phyloP scores from a whole-genome alignment of 2,329 filamentous ascomycete genomes.

The Blastomyces gilchristii region DNA sequence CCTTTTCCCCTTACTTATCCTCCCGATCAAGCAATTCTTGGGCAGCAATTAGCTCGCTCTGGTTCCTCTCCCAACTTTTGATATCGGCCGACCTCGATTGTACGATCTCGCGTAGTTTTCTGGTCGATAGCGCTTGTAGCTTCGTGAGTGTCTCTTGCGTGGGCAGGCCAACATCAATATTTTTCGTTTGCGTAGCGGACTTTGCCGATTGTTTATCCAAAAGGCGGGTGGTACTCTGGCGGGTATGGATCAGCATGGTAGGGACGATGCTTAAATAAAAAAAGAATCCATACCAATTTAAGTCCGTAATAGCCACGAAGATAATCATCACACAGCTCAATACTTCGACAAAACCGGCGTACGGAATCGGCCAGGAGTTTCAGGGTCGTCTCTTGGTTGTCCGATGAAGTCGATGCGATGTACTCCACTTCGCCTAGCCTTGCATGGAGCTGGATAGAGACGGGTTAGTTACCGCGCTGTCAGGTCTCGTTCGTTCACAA shows the following conservation, averaged over 20 bases:
- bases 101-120: constrained; percentile 30
- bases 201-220: constrained; percentile 11
- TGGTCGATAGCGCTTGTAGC: constrained; percentile 29
- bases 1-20: constrained; percentile 4
- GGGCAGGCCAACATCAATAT: constrained; percentile 12
- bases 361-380: constrained; percentile 60
- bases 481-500: neutral
- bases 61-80: constrained; percentile 24
- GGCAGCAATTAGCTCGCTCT: constrained; percentile 34
- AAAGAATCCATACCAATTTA: constrained; percentile 57
- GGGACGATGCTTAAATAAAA: constrained; percentile 4
- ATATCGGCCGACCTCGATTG: constrained; percentile 24
- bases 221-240: constrained; percentile 14
- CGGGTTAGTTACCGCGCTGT: neutral
- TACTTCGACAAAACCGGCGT: constrained; percentile 76
- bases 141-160: constrained; percentile 22
- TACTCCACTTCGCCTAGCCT: constrained; percentile 74
- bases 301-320: constrained; percentile 86
- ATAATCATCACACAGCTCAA: constrained; percentile 91
- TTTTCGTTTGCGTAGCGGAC: constrained; percentile 4
- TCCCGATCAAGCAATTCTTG: constrained; percentile 31
- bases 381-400: constrained; percentile 27
- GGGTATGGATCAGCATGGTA: neutral
- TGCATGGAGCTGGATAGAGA: constrained; percentile 59
- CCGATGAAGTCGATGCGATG: constrained; percentile 44